phyloP scores from a whole-genome alignment of 2,329 filamentous ascomycete species.

The Monosporascus sp. region DNA sequence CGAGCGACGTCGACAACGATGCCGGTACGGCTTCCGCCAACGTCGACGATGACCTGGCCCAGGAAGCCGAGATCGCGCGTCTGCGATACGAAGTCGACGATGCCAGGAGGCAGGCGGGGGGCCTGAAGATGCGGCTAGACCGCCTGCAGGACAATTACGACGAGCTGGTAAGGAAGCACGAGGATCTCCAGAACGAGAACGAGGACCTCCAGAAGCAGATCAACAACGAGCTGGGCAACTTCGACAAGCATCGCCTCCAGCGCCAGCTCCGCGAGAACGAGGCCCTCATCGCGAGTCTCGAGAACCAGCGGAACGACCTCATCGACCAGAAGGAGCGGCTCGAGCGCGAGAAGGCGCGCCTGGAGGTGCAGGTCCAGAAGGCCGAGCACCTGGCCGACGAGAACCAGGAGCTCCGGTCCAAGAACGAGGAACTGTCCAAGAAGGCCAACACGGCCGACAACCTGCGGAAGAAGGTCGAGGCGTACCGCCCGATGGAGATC shows the following conservation, averaged over 20 bases:
- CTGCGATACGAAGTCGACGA: conserved; percentile 47
- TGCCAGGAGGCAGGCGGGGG: conserved; percentile 51
- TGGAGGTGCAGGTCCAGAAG: conserved; percentile 45
- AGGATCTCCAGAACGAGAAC: conserved; percentile 57
- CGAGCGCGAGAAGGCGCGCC: conserved; percentile 23
- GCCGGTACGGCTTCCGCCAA: conserved; percentile 24
- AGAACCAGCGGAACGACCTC: conserved; percentile 57
- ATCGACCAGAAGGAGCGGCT: conserved; percentile 37
- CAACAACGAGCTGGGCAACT: conserved; percentile 47
- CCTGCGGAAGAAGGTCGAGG: conserved; percentile 58
- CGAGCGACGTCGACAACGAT: conserved; percentile 24
- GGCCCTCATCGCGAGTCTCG: conserved; percentile 65
- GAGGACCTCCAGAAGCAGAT: conserved; percentile 50
- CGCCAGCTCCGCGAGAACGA: conserved; percentile 60
- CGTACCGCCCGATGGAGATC: conserved; percentile 48
- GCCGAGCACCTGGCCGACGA: conserved; percentile 52
- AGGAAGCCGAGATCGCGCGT: conserved; percentile 50
- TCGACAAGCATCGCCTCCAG: conserved; percentile 47
- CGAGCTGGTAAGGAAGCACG: conserved; percentile 46
- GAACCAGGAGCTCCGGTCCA: conserved; percentile 53
- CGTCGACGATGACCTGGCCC: conserved; percentile 47
- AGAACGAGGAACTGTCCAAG: conserved; percentile 53
- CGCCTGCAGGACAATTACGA: conserved; percentile 59
- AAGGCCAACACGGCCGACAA: conserved; percentile 60
- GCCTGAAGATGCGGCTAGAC: conserved; percentile 55